Conservation (phyloP, 148 eudicot genomes). For the Amaranthus cruentus region DNA sequence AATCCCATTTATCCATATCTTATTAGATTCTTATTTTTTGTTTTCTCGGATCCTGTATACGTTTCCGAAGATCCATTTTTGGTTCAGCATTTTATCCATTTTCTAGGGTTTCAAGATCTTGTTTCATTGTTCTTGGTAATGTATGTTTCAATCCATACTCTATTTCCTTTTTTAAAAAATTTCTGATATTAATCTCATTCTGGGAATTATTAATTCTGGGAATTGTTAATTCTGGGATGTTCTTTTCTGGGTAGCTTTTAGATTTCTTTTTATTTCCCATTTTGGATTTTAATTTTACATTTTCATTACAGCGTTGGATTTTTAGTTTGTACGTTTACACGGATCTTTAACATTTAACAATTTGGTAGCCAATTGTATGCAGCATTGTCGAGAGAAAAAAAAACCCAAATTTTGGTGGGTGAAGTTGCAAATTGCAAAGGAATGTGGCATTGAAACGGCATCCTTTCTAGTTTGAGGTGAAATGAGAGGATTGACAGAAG, state of each 20-base stretch:
- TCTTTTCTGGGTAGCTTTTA: slow-evolving; percentile 18
- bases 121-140: background rate
- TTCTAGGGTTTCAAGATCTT: slow-evolving; percentile 20
- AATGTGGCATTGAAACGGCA: too few species aligned
- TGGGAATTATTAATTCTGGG: slow-evolving; percentile 16
- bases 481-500: slow-evolving; percentile 23
- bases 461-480: background rate
- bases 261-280: background rate
- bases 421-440: too few species aligned
- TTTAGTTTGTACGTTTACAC: background rate
- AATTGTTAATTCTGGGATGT: background rate
- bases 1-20: background rate
- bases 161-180: background rate
- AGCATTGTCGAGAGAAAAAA: background rate
- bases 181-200: background rate
- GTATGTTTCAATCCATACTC: background rate
- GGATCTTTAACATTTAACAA: slow-evolving; percentile 6
- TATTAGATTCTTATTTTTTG: slow-evolving; percentile 1
- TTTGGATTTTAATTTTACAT: background rate
- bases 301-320: background rate
- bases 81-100: background rate
- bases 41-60: slow-evolving; percentile 20
- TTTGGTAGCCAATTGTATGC: background rate
- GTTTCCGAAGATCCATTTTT: background rate
- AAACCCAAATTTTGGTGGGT: too few species aligned